Evolutionary conservation across 2,329 filamentous ascomycete genomes (phyloP).

Genomic region (Colletotrichum navitas): DNA sequence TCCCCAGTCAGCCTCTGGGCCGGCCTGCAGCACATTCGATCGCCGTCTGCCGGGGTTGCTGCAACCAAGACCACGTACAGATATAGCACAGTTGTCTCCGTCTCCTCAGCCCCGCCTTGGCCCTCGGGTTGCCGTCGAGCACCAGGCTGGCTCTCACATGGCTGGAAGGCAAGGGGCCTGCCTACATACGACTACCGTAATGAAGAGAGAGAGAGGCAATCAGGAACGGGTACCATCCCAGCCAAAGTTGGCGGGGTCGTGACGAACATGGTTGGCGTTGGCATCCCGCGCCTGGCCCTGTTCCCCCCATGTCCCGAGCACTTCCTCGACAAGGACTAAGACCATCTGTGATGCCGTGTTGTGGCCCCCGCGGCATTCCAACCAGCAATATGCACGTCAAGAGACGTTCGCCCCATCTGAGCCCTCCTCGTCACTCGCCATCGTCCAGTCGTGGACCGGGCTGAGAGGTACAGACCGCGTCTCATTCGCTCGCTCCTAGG

Average conservation of each 20-base stretch:
- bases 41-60: constrained; percentile 2
- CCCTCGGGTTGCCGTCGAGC: constrained; percentile 5
- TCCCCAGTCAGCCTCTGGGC: background rate
- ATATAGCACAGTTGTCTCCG: constrained; percentile 1
- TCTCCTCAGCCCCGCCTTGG: constrained; percentile 14
- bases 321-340: constrained; percentile 29
- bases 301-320: constrained; percentile 15
- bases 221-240: background rate
- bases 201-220: constrained; percentile 3
- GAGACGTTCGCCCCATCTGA: constrained; percentile 34
- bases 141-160: background rate
- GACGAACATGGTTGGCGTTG: constrained; percentile 27
- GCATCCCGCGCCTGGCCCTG: constrained; percentile 29
- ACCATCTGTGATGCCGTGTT: constrained; percentile 12
- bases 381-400: constrained; percentile 42
- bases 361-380: constrained; percentile 18
- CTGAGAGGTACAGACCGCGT: constrained; percentile 31
- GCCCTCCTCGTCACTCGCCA: constrained; percentile 21
- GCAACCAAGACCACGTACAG: constrained; percentile 2
- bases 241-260: constrained; percentile 24
- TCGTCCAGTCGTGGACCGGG: constrained; percentile 26
- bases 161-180: constrained; percentile 15
- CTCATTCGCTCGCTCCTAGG: constrained; percentile 30
- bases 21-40: background rate
- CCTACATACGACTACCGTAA: background rate